phyloP scores from a whole-genome alignment of 495 filamentous ascomycete species.

The Penicillium cataractarum region DNA sequence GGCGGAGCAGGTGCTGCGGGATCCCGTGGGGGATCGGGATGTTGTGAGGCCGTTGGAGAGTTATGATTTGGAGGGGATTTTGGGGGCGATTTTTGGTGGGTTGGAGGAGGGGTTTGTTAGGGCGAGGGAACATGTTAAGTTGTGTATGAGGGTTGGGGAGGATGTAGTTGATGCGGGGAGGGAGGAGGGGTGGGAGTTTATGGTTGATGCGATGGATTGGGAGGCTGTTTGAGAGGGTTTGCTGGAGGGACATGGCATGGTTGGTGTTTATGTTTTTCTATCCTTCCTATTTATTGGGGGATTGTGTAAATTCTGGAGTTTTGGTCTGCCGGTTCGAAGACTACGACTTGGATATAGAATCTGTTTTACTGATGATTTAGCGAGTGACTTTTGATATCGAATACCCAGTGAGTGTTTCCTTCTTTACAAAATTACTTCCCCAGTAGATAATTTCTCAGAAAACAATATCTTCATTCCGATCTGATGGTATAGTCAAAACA shows the following conservation, averaged over 20 bases:
- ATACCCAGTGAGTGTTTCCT: background rate
- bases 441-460: background rate
- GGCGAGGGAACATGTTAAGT: slow-evolving; percentile 33
- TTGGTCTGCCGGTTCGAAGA: background rate
- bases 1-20: slow-evolving; percentile 36
- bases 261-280: slow-evolving; percentile 8
- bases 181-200: slow-evolving; percentile 58
- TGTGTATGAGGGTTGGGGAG: slow-evolving; percentile 22
- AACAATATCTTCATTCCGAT: slow-evolving; percentile 21
- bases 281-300: background rate
- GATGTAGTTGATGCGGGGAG: slow-evolving; percentile 9
- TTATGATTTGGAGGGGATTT: slow-evolving; percentile 60
- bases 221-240: slow-evolving; percentile 48
- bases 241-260: slow-evolving; percentile 4
- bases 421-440: background rate
- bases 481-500: slow-evolving; percentile 23
- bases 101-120: slow-evolving; percentile 39
- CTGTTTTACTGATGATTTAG: background rate
- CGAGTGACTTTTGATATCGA: background rate
- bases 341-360: background rate
- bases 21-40: slow-evolving; percentile 17
- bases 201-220: slow-evolving; percentile 71
- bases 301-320: background rate
- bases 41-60: slow-evolving; percentile 44
- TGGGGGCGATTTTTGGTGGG: slow-evolving; percentile 45